Evolutionary conservation across 306 rosid genomes (phyloP), one percentile per base, ranked within the genome.

Genomic region (Crataegus laevigata): DNA sequence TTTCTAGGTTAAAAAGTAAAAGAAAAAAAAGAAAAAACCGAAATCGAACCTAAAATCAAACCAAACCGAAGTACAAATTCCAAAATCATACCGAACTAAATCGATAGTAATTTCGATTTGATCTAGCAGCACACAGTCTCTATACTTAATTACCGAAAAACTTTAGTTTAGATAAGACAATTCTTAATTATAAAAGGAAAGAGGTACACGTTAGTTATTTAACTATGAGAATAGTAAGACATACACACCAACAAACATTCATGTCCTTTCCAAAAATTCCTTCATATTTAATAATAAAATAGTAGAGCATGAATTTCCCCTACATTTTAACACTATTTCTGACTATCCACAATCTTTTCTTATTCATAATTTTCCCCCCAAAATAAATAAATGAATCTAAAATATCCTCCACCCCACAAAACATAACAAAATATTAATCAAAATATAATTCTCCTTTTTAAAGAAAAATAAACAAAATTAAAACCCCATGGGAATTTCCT

Each of bases 341-440:
- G 12, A 65, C 11, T 88, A 88, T 91, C 87, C 86, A 91, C 91
- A 91, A 77, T 61, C 72, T 42, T 68, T 83, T 88, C 73, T 83
- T 84, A 67, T 70, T 79, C 68, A 71, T 79, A 8, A 47, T 34
- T 40, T 76, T 0, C 21, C 54, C 25, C 69, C 77, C 79, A 80
- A 80, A 86, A 50, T 38, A 82, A 85, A 79, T 82, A 84, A 78
- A 84, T 74, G 81, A 86, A 71, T 69, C 45, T 68, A 65, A 77
- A 59, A 19, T 21, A 68, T 43, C 45, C 67, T 60, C 19, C 63
- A 11, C 32, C 18, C 74, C 24, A 70, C 71, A 72, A 40, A 51
- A 72, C 3, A 32, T 32, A 55, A 4, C 50, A 42, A 59, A 13
- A 1, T 62, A 22, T 63, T 73, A 4, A 26, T 26, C 28, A 26